Evolutionary conservation across 495 filamentous ascomycete species (phyloP), one percentile per base, ranked within the genome.

Genomic region (Penicillium cinerascens): DNA sequence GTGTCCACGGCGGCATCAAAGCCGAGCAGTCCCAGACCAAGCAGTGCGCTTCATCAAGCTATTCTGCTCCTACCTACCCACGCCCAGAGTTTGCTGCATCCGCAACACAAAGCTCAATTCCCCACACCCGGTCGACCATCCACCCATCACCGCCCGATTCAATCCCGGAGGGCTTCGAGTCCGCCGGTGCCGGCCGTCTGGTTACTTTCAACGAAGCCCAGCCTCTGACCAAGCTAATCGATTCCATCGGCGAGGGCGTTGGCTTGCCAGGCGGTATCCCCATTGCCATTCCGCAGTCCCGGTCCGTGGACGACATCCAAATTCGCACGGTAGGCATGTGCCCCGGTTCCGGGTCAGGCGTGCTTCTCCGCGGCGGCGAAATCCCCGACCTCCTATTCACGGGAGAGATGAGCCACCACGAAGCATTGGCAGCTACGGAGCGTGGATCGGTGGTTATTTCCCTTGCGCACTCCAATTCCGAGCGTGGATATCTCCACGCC

Each of bases 361-460:
- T 96, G 11, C 79, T 98, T 51, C 78, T 85, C 44, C 78, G 84
- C 45, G 74, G 83, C 16, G 60, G 72, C 11, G 74, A 79, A 21
- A 78, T 86, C 4, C 72, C 78, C 0, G 91, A 97, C 63, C 71
- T 97, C 22, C 69, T 92, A 0, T 87, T 97, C 52, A 97, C 92
- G 0, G 93, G 93, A 7, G 93, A 98, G 66, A 81, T 97, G 80
- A 86, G 82, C 46, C 93, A 98, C 66, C 93, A 98, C 63, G 86
- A 93, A 52, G 87, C 92, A 10, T 78, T 98, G 37, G 82, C 87
- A 26, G 86, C 89, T 20, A 89, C 86, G 25, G 92, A 97, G 76
- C 78, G 80, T n/a, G 93, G 93, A n/a, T 85, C 86, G 51, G 83
- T 79, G 49, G 89, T 96, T 0, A 79, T 98, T 49, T 84, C 86